These are phyloP conservation scores for Alternaria angustiovoidea DNA, from an alignment of 2,329 filamentous ascomycete species.

Conservation along the genomic window DNA sequence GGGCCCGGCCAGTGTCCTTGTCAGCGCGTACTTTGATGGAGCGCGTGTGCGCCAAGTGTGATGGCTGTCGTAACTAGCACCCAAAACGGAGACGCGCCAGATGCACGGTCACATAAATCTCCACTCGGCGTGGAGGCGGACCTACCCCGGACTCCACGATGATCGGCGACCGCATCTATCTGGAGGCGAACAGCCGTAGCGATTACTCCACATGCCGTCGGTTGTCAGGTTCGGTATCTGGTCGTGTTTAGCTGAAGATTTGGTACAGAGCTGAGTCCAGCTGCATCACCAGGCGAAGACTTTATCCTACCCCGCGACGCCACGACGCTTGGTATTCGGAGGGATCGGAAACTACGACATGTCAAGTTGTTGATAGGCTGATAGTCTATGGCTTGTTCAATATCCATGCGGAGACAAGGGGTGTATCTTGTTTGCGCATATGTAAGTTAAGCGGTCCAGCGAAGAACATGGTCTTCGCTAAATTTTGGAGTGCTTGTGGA, in stretches of 20 bases:
- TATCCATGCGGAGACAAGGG: not conserved
- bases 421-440: not conserved
- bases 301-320: conserved; percentile 11
- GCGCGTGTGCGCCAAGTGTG: conserved; percentile 13
- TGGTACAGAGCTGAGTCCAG: not conserved
- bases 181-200: conserved; percentile 14
- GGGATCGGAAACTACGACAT: not conserved
- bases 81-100: conserved; percentile 1
- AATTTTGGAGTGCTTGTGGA: not conserved
- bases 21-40: conserved; percentile 4
- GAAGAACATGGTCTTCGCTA: not conserved
- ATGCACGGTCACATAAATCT: not conserved
- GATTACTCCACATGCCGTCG: conserved; percentile 9
- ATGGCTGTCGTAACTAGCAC: conserved; percentile 9
- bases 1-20: conserved; percentile 12
- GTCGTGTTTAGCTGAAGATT: not conserved
- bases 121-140: conserved; percentile 18
- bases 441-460: not conserved
- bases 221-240: conserved; percentile 22
- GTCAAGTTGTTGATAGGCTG: conserved; percentile 3
- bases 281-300: not conserved
- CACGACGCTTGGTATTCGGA: conserved; percentile 10
- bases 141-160: conserved; percentile 13
- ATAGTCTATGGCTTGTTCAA: not conserved
- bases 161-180: conserved; percentile 9